These are phyloP conservation scores for Platanthera guangdongensis DNA, from an alignment of 106 monocot species.

Conservation along the genomic window DNA sequence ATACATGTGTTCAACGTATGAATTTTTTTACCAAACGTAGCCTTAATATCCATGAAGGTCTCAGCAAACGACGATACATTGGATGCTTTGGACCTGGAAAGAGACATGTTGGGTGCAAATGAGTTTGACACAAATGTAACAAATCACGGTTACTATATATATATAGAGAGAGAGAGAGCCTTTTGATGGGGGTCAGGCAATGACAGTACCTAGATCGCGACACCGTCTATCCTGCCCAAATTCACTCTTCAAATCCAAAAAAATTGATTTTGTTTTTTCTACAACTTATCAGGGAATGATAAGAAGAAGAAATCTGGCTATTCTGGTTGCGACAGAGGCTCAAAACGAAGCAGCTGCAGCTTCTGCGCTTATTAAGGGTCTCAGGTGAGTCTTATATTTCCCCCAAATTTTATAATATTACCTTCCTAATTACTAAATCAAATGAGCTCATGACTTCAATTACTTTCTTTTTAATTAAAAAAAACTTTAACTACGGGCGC, in stretches of 20 bases:
- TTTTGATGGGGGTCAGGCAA: no score
- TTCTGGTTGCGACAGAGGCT: conserved; percentile 66
- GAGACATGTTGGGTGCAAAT: no score
- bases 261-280: not conserved
- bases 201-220: no score
- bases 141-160: no score
- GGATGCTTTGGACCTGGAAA: no score
- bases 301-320: conserved; percentile 66
- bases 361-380: conserved; percentile 59
- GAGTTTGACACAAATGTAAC: no score
- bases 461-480: not conserved
- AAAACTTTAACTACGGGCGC: no score
- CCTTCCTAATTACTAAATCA: not conserved
- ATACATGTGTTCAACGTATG: no score
- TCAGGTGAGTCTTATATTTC: conserved; percentile 37
- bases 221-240: not conserved
- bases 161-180: no score
- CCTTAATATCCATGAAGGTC: no score
- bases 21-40: no score
- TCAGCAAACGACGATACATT: no score
- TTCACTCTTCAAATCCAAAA: not conserved
- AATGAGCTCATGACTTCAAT: not conserved
- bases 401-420: not conserved
- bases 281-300: conserved; percentile 30
- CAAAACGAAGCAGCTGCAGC: conserved; percentile 81